Percentiles rank a stretch among this genome's conserved stretches.
phyloP scores from a whole-genome alignment of 495 filamentous ascomycete species.

The Monascus purpureus region DNA sequence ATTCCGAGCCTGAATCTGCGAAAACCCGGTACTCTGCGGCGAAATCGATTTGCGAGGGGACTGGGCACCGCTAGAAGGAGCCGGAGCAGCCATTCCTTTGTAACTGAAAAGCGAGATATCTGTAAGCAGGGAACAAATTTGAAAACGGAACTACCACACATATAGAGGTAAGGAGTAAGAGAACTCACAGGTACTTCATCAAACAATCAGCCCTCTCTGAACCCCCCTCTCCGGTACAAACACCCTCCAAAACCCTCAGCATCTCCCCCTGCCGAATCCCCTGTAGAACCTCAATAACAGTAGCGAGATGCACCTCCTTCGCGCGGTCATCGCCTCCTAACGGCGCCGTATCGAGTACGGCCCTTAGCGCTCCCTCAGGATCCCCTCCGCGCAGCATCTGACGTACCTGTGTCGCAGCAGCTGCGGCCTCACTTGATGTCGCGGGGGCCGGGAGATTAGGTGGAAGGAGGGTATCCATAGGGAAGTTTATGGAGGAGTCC shows the following conservation, averaged over 20 bases:
- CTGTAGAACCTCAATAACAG: conserved; percentile 76
- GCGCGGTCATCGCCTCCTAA: conserved; percentile 58
- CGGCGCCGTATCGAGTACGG: conserved; percentile 62
- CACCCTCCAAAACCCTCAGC: conserved; percentile 64
- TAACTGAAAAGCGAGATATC: conserved; percentile 33
- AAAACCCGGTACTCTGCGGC: conserved; percentile 77
- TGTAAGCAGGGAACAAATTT: neutral
- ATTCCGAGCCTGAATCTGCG: conserved; percentile 59
- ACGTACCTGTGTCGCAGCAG: conserved; percentile 59
- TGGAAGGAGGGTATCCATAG: conserved; percentile 62
- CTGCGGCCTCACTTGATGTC: conserved; percentile 57
- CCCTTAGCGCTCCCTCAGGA: conserved; percentile 66
- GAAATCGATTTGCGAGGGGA: conserved; percentile 41
- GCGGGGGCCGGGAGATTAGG: conserved; percentile 45
- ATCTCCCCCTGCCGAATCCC: conserved; percentile 85
- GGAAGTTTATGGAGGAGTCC: conserved; percentile 80
- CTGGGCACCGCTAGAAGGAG: conserved; percentile 17
- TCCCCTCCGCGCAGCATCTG: conserved; percentile 78
- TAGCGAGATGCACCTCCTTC: conserved; percentile 73
- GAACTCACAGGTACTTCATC: conserved; percentile 39
- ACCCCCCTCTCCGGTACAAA: conserved; percentile 57
- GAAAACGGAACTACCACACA: conserved; percentile 3
- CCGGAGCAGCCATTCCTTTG: conserved; percentile 63
- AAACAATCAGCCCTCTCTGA: conserved; percentile 45
- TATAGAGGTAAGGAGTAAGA: conserved; percentile 1